A percentile compares a stretch with the other conserved stretches of the same genome.
Conservation (phyloP, 2,329 filamentous ascomycete genomes). For the Chalaropsis thielavioides region DNA sequence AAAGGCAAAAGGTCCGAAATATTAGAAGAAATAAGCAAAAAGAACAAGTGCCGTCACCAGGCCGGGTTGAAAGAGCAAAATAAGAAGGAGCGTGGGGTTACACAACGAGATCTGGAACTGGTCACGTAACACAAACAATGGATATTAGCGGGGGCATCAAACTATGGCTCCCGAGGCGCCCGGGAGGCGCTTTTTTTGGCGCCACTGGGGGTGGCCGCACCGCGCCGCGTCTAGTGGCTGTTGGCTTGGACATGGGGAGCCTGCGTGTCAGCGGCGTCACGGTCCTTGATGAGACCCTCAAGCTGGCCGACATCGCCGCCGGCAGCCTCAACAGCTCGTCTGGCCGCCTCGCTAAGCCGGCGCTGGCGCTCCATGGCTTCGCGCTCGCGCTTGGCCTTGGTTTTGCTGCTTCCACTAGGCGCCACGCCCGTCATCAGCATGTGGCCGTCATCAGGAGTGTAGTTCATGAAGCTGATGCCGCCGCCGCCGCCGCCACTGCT, state of each 20-base stretch:
- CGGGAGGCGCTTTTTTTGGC: too few species aligned
- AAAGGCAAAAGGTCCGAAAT: neutral
- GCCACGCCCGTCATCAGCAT: slow-evolving; percentile 81
- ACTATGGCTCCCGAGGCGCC: too few species aligned
- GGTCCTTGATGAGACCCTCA: neutral
- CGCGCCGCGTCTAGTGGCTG: too few species aligned
- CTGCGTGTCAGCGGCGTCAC: neutral
- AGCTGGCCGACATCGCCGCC: neutral
- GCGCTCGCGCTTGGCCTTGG: slow-evolving; percentile 80
- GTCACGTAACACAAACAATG: neutral
- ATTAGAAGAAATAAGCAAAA: neutral
- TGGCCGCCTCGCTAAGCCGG: slow-evolving; percentile 49
- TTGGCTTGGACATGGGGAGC: neutral
- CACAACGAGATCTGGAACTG: neutral
- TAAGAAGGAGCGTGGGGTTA: neutral
- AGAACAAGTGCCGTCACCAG: neutral
- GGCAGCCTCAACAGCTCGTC: neutral
- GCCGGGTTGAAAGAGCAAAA: neutral
- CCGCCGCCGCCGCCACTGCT: slow-evolving; percentile 17
- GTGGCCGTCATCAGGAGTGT: slow-evolving; percentile 63
- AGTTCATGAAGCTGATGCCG: slow-evolving; percentile 60
- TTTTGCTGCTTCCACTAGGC: slow-evolving; percentile 81
- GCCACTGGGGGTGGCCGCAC: too few species aligned
- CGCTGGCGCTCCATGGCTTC: slow-evolving; percentile 46
- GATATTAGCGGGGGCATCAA: neutral